Percentiles rank a stretch among this genome's conserved stretches.
Evolutionary conservation across 2,329 filamentous ascomycete species (phyloP).

Genomic region (Penicillium sp.): DNA sequence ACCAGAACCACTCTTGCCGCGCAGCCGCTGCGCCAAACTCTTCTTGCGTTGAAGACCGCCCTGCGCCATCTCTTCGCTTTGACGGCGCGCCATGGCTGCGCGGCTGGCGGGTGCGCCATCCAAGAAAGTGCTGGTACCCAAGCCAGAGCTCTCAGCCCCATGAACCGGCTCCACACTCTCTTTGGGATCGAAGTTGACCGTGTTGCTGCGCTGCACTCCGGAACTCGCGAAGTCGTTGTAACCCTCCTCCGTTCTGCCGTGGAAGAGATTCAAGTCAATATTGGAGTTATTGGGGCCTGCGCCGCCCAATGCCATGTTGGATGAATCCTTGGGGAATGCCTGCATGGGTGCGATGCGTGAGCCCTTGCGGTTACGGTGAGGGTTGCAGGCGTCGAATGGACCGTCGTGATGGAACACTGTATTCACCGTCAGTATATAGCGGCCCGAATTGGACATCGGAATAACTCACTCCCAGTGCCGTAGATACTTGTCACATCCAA

Average conservation of each 20-base stretch:
- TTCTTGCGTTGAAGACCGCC: constrained; percentile 79
- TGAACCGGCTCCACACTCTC: constrained; percentile 68
- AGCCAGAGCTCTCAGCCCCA: constrained; percentile 72
- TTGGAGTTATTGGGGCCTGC: constrained; percentile 75
- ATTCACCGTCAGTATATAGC: constrained; percentile 1
- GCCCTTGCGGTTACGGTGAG: constrained; percentile 82
- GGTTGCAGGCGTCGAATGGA: constrained; percentile 93
- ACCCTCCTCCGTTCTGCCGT: constrained; percentile 79
- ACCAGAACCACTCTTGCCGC: constrained; percentile 66
- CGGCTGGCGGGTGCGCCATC: constrained; percentile 86
- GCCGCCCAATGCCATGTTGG: constrained; percentile 88
- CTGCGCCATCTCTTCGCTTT: constrained; percentile 58
- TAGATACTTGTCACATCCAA: constrained; percentile 95
- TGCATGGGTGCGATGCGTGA: constrained; percentile 86
- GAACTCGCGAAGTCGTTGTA: constrained; percentile 68
- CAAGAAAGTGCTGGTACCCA: constrained; percentile 92
- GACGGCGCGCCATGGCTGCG: constrained; percentile 68
- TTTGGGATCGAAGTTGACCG: constrained; percentile 60
- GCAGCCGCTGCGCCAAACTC: constrained; percentile 85
- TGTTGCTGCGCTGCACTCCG: constrained; percentile 28
- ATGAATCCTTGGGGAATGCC: constrained; percentile 85
- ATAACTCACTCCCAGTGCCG: constrained; percentile 72
- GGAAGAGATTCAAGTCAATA: constrained; percentile 80
- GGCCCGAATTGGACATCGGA: neutral
- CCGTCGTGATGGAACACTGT: constrained; percentile 95